phyloP scores from a whole-genome alignment of 331 rosid genomes.

The Pyrus hybrid region DNA sequence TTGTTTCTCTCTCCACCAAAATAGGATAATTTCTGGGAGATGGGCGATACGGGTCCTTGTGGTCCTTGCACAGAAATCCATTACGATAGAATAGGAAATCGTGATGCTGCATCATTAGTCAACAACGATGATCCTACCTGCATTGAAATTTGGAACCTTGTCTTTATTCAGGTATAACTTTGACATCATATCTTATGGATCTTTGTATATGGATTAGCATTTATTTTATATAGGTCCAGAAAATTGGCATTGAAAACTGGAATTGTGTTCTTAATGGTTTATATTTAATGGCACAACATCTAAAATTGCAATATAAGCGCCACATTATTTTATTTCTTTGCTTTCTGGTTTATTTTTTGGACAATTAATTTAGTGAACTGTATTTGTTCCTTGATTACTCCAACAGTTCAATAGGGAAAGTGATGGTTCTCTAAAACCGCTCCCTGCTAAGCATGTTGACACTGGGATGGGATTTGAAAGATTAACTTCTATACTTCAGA shows the following conservation, averaged over 20 bases:
- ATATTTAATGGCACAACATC: not conserved
- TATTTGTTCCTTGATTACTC: not conserved
- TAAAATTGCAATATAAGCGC: not conserved
- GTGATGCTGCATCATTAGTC: conserved; percentile 85
- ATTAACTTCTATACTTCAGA: conserved; percentile 78
- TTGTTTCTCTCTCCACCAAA: conserved; percentile 18
- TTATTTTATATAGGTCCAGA: not conserved
- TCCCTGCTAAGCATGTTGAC: conserved; percentile 97
- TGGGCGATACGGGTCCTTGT: conserved; percentile 98
- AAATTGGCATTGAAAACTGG: not conserved
- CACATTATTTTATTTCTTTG: not conserved
- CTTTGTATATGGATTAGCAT: not conserved
- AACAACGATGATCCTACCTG: conserved; percentile 94
- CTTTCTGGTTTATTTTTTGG: not conserved
- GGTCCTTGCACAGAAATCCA: conserved; percentile 99
- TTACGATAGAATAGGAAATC: conserved; percentile 86
- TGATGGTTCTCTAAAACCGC: conserved; percentile 72
- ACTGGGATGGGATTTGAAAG: conserved; percentile 95
- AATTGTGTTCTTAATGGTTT: not conserved
- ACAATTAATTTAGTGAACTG: not conserved
- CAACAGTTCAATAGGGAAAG: conserved; percentile 84
- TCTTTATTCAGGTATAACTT: conserved; percentile 78
- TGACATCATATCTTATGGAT: not conserved
- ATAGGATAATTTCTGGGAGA: conserved; percentile 99
- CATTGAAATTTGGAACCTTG: conserved; percentile 97